Percentiles rank a stretch among this genome's conserved stretches.
phyloP scores from a whole-genome alignment of 345 rosid genomes.

The Orychophragmus violaceus region DNA sequence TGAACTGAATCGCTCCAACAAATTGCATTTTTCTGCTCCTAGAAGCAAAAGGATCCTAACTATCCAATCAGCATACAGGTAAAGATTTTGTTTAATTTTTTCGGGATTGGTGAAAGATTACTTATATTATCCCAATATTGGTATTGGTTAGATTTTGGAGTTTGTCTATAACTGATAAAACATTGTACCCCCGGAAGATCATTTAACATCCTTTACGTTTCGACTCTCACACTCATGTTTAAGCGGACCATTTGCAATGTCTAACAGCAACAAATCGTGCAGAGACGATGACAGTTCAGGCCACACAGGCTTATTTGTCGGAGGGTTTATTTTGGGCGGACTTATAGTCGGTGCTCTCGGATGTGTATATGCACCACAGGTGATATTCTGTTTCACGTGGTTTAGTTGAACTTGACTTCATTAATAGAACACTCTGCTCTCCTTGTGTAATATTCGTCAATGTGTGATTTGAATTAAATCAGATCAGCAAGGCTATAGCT shows the following conservation, averaged over 20 bases:
- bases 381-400: constrained; percentile 26
- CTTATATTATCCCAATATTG: too few relatives aligned
- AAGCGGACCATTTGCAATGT: background rate
- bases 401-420: too few relatives aligned
- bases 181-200: too few relatives aligned
- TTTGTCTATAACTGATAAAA: too few relatives aligned
- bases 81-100: too few relatives aligned
- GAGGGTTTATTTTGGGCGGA: constrained; percentile 92
- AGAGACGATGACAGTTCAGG: constrained; percentile 65
- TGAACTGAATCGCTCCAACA: constrained; percentile 31
- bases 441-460: too few relatives aligned
- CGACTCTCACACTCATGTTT: too few relatives aligned
- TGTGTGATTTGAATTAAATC: too few relatives aligned
- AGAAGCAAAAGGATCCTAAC: constrained; percentile 41
- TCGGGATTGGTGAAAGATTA: background rate
- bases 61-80: constrained; percentile 73
- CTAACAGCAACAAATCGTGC: too few relatives aligned
- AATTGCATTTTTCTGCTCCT: constrained; percentile 38
- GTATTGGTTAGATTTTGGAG: too few relatives aligned
- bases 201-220: too few relatives aligned
- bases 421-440: too few relatives aligned
- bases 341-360: constrained; percentile 87
- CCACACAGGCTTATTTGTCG: constrained; percentile 59
- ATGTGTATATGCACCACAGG: constrained; percentile 96
- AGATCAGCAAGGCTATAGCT: constrained; percentile 84